These are phyloP conservation scores for Saccharomycopsis schoenii DNA, from an alignment of 805 yeast genomes.

Conservation along the genomic window DNA sequence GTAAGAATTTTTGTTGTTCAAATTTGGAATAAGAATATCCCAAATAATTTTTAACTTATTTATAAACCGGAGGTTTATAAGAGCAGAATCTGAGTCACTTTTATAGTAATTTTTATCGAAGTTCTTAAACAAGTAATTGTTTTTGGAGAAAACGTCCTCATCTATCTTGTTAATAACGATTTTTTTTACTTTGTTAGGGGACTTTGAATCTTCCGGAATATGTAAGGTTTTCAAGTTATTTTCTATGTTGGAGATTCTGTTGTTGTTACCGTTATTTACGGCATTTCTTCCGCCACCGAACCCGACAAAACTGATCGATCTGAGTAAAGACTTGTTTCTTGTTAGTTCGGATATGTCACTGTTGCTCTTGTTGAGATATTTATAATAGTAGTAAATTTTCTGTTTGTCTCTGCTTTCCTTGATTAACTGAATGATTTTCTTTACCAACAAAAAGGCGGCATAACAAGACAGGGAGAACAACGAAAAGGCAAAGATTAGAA, in stretches of 20 bases:
- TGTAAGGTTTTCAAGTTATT: slow-evolving; percentile 16
- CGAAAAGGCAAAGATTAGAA: slow-evolving; percentile 10
- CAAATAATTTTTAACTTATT: slow-evolving; percentile 68
- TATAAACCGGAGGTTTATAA: slow-evolving; percentile 50
- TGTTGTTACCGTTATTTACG: not conserved
- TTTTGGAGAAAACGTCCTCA: slow-evolving; percentile 14
- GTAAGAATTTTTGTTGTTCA: slow-evolving; percentile 56
- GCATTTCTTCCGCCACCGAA: slow-evolving; percentile 8
- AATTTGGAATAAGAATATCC: slow-evolving; percentile 71
- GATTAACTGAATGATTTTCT: slow-evolving; percentile 3
- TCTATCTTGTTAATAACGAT: slow-evolving; percentile 15
- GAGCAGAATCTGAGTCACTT: slow-evolving; percentile 2
- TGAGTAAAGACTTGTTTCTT: slow-evolving; percentile 13
- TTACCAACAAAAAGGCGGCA: slow-evolving; percentile 9
- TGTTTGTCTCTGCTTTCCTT: slow-evolving; percentile 14
- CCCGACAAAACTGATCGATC: slow-evolving; percentile 16
- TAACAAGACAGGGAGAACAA: slow-evolving; percentile 10
- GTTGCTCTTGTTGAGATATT: not conserved
- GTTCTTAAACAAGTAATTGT: slow-evolving; percentile 16
- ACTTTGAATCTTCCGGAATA: slow-evolving; percentile 6
- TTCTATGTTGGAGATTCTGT: not conserved
- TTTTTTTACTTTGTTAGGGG: slow-evolving; percentile 15
- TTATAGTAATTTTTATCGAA: slow-evolving; percentile 5
- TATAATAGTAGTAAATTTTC: slow-evolving; percentile 14
- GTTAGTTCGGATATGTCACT: slow-evolving; percentile 1